phyloP scores from a whole-genome alignment of 78 protist species.

The Tieghemostelium lacteum region DNA sequence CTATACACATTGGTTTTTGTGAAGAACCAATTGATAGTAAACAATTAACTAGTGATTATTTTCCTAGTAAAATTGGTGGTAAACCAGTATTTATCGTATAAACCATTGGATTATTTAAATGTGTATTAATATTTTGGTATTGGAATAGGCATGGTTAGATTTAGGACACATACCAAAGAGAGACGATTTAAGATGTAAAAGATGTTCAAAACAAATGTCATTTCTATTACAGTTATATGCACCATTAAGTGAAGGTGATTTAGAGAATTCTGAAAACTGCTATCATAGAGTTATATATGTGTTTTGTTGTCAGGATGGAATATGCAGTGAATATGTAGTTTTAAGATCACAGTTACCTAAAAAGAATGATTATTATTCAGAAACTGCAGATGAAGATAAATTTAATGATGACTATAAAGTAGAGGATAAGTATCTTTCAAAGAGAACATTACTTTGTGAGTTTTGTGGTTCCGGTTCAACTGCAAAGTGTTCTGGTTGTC shows the following conservation, averaged over 20 bases:
- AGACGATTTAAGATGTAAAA: slow-evolving; percentile 20
- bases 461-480: slow-evolving; percentile 34
- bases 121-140: neutral
- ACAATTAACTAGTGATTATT: slow-evolving; percentile 51
- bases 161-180: slow-evolving; percentile 32
- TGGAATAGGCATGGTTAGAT: slow-evolving; percentile 64
- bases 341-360: slow-evolving; percentile 47
- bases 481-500: slow-evolving; percentile 29
- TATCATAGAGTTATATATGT: slow-evolving; percentile 46
- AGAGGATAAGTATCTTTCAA: neutral
- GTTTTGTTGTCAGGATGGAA: slow-evolving; percentile 34
- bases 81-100: slow-evolving; percentile 40
- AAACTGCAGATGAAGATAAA: slow-evolving; percentile 39
- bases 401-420: slow-evolving; percentile 15
- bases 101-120: neutral
- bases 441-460: slow-evolving; percentile 24
- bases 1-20: too few relatives aligned
- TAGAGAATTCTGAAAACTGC: neutral
- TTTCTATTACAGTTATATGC: slow-evolving; percentile 63
- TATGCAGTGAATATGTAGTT: slow-evolving; percentile 7
- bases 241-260: slow-evolving; percentile 29
- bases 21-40: slow-evolving; percentile 9
- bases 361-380: slow-evolving; percentile 13
- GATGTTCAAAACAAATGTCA: slow-evolving; percentile 55
- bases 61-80: slow-evolving; percentile 74